phyloP scores from a whole-genome alignment of 2,329 filamentous ascomycete species.

The Coniochaeta hoffmannii region DNA sequence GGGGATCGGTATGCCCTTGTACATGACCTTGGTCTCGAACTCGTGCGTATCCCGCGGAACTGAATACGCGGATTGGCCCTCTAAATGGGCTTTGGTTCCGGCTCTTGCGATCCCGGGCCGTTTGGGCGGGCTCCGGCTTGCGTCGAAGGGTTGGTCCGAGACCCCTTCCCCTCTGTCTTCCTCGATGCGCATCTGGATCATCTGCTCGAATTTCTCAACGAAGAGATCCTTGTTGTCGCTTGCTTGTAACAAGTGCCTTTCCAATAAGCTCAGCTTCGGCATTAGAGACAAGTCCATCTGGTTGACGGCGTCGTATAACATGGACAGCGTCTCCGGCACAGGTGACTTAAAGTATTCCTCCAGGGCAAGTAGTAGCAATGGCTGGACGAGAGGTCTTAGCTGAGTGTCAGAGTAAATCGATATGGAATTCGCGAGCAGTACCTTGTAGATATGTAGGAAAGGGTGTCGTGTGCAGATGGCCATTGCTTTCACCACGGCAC shows the following conservation, averaged over 20 bases:
- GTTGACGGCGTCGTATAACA: conserved; percentile 89
- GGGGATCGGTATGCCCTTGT: conserved; percentile 93
- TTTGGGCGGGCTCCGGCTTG: conserved; percentile 39
- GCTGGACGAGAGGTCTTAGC: conserved; percentile 41
- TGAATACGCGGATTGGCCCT: conserved; percentile 59
- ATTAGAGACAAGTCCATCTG: conserved; percentile 94
- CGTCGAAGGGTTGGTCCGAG: conserved; percentile 35
- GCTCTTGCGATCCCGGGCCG: conserved; percentile 46
- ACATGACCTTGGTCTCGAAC: conserved; percentile 90
- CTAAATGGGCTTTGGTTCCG: conserved; percentile 55
- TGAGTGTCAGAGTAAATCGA: not conserved
- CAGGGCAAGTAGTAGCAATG: conserved; percentile 78
- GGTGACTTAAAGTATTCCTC: conserved; percentile 97
- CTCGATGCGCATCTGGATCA: conserved; percentile 75
- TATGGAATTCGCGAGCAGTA: not conserved
- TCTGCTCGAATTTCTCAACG: conserved; percentile 92
- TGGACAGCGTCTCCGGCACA: conserved; percentile 76
- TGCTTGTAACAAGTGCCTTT: conserved; percentile 78
- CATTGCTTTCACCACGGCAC: conserved; percentile 95
- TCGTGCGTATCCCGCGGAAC: conserved; percentile 94
- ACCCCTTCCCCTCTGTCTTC: conserved; percentile 48
- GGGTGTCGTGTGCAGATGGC: conserved; percentile 96
- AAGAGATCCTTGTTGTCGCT: conserved; percentile 96
- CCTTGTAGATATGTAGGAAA: conserved; percentile 95
- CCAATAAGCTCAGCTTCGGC: conserved; percentile 75